Percentiles rank a stretch among this genome's conserved stretches.
Conservation (phyloP, 352 stramenopile genomes). For the Nothophytophthora sp. region DNA sequence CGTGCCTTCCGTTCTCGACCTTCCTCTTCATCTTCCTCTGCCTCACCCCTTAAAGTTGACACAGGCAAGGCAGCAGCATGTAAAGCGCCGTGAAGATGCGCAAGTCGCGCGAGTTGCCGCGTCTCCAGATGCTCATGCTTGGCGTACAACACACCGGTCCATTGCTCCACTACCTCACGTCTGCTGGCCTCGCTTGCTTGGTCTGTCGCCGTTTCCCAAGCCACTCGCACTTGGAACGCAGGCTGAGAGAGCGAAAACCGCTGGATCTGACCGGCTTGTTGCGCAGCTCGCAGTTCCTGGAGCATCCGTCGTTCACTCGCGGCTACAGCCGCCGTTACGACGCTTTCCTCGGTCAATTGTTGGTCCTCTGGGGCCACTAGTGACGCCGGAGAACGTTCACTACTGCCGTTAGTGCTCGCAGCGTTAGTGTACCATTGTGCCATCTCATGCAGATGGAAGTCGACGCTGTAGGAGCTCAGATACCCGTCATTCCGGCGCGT, state of each 20-base stretch:
- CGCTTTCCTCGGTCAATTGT: constrained; percentile 18
- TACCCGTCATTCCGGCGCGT: constrained; percentile 61
- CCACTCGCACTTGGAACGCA: constrained; percentile 56
- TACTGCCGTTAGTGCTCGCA: constrained; percentile 1
- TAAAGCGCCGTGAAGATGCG: constrained; percentile 56
- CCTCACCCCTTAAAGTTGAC: constrained; percentile 1
- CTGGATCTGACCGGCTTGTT: constrained; percentile 57
- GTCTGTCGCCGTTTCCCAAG: constrained; percentile 26
- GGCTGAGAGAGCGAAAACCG: constrained; percentile 52
- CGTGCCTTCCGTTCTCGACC: constrained; percentile 27
- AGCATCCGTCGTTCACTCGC: constrained; percentile 44
- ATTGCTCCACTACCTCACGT: constrained; percentile 23
- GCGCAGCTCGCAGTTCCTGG: constrained; percentile 50
- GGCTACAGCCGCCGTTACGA: constrained; percentile 24
- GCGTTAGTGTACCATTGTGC: constrained; percentile 35
- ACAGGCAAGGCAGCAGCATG: constrained; percentile 34
- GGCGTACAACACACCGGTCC: constrained; percentile 48
- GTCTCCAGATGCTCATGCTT: constrained; percentile 62
- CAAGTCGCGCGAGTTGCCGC: constrained; percentile 61
- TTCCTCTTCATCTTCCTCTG: constrained; percentile 17
- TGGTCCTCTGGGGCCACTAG: constrained; percentile 12
- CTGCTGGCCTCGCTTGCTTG: constrained; percentile 3
- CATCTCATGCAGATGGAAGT: constrained; percentile 62
- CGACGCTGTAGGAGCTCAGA: constrained; percentile 45
- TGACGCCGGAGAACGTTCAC: not conserved